Conservation (phyloP, 2,329 filamentous ascomycete genomes). For the Fusarium sacchari region DNA sequence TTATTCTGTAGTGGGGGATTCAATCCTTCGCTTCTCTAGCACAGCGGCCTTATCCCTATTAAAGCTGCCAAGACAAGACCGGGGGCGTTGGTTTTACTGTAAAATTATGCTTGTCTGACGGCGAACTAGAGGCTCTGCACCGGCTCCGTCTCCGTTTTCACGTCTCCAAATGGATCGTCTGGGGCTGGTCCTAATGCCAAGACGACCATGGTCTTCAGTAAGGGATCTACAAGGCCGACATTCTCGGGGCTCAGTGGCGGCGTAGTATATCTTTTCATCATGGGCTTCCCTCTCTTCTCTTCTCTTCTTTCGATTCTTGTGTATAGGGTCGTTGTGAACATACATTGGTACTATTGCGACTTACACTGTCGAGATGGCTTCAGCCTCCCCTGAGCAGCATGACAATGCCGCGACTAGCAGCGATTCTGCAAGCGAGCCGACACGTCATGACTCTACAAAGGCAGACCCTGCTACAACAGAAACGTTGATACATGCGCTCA, state of each 20-base stretch:
- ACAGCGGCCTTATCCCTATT: constrained; percentile 14
- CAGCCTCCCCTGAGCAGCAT: constrained; percentile 3
- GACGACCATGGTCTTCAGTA: not conserved
- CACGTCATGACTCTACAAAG: not conserved
- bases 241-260: not conserved
- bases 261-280: not conserved
- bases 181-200: constrained; percentile 17
- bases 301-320: not conserved
- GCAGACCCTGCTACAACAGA: not conserved
- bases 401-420: not conserved
- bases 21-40: constrained; percentile 23
- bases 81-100: not conserved
- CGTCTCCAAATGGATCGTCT: not conserved
- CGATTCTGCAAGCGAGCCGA: not conserved
- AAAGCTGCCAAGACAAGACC: constrained; percentile 21
- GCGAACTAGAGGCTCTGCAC: constrained; percentile 14
- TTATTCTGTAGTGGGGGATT: not conserved
- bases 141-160: constrained; percentile 10
- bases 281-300: not conserved
- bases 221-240: not conserved
- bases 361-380: constrained; percentile 23
- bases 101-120: constrained; percentile 35
- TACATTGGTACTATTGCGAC: not conserved
- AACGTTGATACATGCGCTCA: not conserved
- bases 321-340: not conserved